phyloP scores from a whole-genome alignment of 441 rosid species.

The Populus hybrid region DNA sequence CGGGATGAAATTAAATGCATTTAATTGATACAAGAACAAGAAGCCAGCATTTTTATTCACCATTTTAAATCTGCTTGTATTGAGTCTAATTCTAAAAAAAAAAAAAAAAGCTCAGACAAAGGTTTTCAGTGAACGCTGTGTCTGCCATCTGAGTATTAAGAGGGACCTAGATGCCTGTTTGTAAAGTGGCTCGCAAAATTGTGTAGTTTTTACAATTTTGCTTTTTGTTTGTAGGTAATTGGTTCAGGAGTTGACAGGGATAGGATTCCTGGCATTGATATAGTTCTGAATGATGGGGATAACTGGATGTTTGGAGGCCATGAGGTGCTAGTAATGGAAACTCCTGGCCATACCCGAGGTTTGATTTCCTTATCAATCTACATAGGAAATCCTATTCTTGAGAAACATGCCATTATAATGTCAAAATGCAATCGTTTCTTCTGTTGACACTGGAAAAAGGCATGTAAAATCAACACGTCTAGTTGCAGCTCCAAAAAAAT shows the following conservation, averaged over 20 bases:
- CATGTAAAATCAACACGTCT: not conserved
- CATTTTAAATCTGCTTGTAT: not conserved
- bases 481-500: not conserved
- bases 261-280: constrained; percentile 91
- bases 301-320: constrained; percentile 99
- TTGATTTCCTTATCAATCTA: constrained; percentile 13
- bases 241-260: constrained; percentile 77
- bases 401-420: not conserved
- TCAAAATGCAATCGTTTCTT: not conserved
- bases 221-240: constrained; percentile 63
- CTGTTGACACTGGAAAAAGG: not conserved
- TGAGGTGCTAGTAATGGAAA: constrained; percentile 73
- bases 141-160: not conserved
- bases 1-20: not conserved
- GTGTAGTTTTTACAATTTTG: constrained; percentile 2
- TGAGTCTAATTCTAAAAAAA: not conserved
- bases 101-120: not conserved
- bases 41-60: not conserved
- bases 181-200: not conserved
- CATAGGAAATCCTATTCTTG: not conserved
- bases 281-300: constrained; percentile 77
- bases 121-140: not conserved
- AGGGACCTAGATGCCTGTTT: not conserved
- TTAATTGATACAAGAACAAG: not conserved
- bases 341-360: constrained; percentile 98